These are phyloP conservation scores for Pichia sp. DNA, from an alignment of 1,139 yeast genomes.

Conservation along the genomic window DNA sequence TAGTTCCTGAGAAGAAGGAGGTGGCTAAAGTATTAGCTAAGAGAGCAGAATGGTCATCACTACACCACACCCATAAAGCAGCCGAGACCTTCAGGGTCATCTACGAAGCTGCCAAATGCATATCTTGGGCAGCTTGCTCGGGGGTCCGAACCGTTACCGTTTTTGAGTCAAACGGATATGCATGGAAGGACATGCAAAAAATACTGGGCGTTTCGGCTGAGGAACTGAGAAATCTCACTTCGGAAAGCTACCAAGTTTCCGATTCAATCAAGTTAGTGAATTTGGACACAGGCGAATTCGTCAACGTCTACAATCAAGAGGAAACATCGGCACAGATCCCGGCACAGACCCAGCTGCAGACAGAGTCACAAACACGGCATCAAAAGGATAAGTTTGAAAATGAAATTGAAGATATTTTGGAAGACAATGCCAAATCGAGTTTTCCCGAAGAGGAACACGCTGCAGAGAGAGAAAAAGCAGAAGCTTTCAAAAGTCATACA, in stretches of 20 bases:
- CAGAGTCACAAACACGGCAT: no score
- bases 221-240: constrained; percentile 23
- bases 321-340: no score
- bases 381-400: no score
- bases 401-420: no score
- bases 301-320: constrained; percentile 4
- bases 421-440: no score
- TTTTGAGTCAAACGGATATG: constrained; percentile 28
- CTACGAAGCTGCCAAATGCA: constrained; percentile 37
- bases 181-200: constrained; percentile 24
- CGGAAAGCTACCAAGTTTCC: constrained; percentile 12
- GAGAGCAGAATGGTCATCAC: constrained; percentile 39
- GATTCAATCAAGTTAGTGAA: constrained; percentile 24
- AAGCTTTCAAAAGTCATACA: neutral
- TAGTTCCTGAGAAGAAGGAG: constrained; percentile 37
- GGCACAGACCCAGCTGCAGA: no score
- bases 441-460: neutral
- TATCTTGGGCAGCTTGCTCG: constrained; percentile 36
- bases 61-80: constrained; percentile 37
- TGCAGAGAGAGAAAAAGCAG: neutral
- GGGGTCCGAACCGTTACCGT: constrained; percentile 24
- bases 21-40: constrained; percentile 31
- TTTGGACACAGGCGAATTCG: constrained; percentile 15
- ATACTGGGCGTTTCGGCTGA: constrained; percentile 23
- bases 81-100: constrained; percentile 39